Evolutionary conservation across 306 rosid genomes (phyloP), one percentile per base, ranked within the genome.

Genomic region (Vicia villosa): DNA sequence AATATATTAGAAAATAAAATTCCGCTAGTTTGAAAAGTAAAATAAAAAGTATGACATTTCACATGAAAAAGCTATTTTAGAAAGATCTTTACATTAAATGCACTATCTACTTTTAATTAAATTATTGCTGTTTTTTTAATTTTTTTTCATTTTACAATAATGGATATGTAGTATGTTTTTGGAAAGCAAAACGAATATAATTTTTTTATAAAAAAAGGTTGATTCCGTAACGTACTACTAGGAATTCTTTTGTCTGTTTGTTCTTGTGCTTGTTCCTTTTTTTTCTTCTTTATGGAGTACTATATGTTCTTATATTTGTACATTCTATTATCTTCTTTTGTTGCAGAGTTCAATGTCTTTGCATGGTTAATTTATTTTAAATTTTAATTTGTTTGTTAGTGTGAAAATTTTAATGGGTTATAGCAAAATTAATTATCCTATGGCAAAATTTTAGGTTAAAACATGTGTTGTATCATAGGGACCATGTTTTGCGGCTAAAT

Each of bases 401-500:
- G 78, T 56, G 69, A 70, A 32, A 61, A 62, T 63, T 74, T 57
- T 45, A 77, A 73, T 17, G 28, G 66, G 38, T 66, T 63, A 63
- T 55, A 62, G 76, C 24, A 37, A 49, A 64, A 37, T 40, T 8
- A 69, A 28, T 49, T 8, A 68, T 77, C 15, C 56, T 61, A 45
- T 54, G 13, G 57, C 1, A 51, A 28, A 51, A 1, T n/a, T n/a
- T 69, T 72, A 38, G 65, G 69, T 66, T n/a, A 70, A 43, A 70
- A 26, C 12, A 16, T 52, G 30, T 37, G n/a, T 69, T 66, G 71
- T 77, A 19, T 73, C 65, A 73, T 68, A 73, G 57, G 15, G 75
- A 69, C 94, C 94, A 68, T 55, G 58, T 77, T 72, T 90, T 86
- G 74, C 88, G 97, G 96, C 96, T 74, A 72, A 79, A 88, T 72